Evolutionary conservation across 2,329 filamentous ascomycete species (phyloP).

Genomic region (Metarhizium guizhouense): DNA sequence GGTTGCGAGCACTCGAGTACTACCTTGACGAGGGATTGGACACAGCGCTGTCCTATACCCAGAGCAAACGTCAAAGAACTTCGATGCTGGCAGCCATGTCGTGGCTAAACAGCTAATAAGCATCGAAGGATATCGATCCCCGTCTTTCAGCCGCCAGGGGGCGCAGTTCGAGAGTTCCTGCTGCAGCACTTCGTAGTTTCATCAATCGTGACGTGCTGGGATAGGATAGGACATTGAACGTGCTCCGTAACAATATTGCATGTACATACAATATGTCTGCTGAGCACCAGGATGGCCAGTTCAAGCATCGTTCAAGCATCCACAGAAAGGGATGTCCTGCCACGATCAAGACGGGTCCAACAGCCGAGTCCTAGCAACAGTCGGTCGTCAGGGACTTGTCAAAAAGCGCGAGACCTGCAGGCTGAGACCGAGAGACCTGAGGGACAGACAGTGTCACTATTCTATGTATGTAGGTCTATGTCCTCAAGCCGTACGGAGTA

Average conservation of each 20-base stretch:
- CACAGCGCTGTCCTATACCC: too few species aligned
- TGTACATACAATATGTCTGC: neutral
- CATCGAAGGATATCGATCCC: neutral
- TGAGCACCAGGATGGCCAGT: neutral
- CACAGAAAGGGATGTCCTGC: neutral
- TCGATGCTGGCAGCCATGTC: neutral
- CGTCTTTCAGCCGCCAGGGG: neutral
- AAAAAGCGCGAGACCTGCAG: too few species aligned
- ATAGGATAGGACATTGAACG: too few species aligned
- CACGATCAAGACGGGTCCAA: neutral
- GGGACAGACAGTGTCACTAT: too few species aligned
- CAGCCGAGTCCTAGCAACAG: neutral
- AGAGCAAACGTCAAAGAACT: too few species aligned
- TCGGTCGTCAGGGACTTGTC: too few species aligned
- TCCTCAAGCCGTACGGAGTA: too few species aligned
- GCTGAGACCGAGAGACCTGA: too few species aligned
- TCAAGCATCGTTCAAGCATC: neutral
- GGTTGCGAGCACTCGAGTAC: too few species aligned
- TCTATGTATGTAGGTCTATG: too few species aligned
- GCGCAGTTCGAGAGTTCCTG: neutral
- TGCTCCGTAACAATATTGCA: neutral
- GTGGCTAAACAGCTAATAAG: neutral
- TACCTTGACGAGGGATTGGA: too few species aligned
- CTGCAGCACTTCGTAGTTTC: neutral
- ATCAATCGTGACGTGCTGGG: neutral